These are phyloP conservation scores for Carallia brachiata DNA, from an alignment of 345 rosid species.

Conservation along the genomic window DNA sequence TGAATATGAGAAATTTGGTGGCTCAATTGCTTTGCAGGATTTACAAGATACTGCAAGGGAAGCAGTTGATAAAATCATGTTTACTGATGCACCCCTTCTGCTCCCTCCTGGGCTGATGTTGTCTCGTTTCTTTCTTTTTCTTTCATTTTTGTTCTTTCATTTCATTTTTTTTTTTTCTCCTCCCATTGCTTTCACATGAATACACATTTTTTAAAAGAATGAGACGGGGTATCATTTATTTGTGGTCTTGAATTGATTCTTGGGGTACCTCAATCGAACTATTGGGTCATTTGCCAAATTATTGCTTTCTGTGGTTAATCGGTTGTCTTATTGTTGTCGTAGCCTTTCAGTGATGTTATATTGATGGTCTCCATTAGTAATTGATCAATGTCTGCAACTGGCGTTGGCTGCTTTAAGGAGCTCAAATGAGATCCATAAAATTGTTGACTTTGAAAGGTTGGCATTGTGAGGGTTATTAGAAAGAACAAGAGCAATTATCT, in stretches of 20 bases:
- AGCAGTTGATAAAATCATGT: slow-evolving; percentile 81
- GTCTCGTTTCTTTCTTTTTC: not conserved
- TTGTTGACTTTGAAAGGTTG: slow-evolving; percentile 78
- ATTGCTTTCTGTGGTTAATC: not conserved
- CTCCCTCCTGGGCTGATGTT: slow-evolving; percentile 93
- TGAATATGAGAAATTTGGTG: not conserved
- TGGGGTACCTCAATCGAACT: not conserved
- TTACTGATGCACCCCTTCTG: slow-evolving; percentile 89
- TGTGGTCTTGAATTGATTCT: too few relatives aligned
- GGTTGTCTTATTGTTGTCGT: not conserved
- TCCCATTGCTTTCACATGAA: not conserved
- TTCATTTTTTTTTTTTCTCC: not conserved
- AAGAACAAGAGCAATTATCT: not conserved
- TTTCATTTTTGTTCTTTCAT: not conserved
- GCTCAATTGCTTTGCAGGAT: slow-evolving; percentile 42
- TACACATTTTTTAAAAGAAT: too few relatives aligned
- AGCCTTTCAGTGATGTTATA: not conserved
- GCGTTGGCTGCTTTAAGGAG: slow-evolving; percentile 78
- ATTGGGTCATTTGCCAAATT: not conserved
- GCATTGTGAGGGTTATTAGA: slow-evolving; percentile 5
- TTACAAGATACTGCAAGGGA: slow-evolving; percentile 57
- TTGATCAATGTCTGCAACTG: slow-evolving; percentile 48
- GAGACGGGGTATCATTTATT: too few relatives aligned
- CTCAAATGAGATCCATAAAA: slow-evolving; percentile 56
- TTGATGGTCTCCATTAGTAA: not conserved